A percentile compares a stretch with the other conserved stretches of the same genome.
These are phyloP conservation scores for Trichoderma semiorbis DNA, from an alignment of 2,329 filamentous ascomycete species.

Conservation along the genomic window DNA sequence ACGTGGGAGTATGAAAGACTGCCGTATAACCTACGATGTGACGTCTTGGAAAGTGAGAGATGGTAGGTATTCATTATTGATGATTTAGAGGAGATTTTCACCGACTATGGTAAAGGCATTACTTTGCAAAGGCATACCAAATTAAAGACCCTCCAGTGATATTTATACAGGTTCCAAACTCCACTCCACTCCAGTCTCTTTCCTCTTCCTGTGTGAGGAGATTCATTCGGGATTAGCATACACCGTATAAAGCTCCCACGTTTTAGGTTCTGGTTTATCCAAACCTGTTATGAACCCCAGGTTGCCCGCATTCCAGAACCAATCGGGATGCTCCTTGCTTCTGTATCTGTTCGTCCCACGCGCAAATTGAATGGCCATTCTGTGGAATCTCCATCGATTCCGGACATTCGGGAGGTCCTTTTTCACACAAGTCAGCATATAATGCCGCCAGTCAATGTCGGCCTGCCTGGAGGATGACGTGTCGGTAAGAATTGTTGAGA, in stretches of 20 bases:
- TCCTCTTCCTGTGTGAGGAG: neutral
- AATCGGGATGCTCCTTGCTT: neutral
- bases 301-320: neutral
- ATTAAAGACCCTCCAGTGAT: neutral
- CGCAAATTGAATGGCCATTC: neutral
- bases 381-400: slow-evolving; percentile 3
- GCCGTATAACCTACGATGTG: neutral
- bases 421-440: neutral
- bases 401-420: neutral
- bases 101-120: neutral
- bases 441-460: neutral
- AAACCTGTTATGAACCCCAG: neutral
- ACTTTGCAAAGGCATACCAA: neutral
- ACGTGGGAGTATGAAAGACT: neutral
- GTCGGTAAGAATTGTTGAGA: neutral
- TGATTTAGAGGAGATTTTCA: neutral
- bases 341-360: neutral
- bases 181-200: neutral
- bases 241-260: neutral
- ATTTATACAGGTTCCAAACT: neutral
- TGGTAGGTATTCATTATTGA: neutral
- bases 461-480: neutral
- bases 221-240: neutral
- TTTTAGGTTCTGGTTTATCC: neutral
- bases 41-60: neutral